Evolutionary conservation across 2,329 filamentous ascomycete species (phyloP), one percentile per base, ranked within the genome.

Genomic region (Aspergillus sp.): DNA sequence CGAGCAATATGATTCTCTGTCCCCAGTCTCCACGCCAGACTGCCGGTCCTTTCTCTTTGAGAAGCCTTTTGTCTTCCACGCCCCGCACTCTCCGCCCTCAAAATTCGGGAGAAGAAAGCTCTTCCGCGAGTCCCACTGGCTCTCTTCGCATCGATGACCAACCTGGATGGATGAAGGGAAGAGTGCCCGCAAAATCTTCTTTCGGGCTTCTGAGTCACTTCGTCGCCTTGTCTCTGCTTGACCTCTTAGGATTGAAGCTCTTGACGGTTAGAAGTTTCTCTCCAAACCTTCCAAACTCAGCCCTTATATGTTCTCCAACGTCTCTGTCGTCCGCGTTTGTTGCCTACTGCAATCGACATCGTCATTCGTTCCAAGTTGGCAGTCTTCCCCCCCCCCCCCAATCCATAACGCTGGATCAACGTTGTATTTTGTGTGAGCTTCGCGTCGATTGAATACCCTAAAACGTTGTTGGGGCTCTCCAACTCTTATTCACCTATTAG

Each of bases 11-110:
- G 34, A 37, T 5, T 37, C 34, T 37, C 34, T n/a, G 34, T 37
- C 34, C 15, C 47, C n/a, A 37, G 41, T 34, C 51, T 53, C 34
- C 33, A 33, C 19, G 30, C 46, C 17, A 33, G 50, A 19, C 20
- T 54, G 37, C 45, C 54, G 20, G 4, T 56, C 22, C 55, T 58
- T 56, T 46, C 40, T 40, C 34, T 51, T 45, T 57, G 3, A 39
- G 53, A 44, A 22, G 40, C 17, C 17, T 41, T 41, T 45, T 40
- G 52, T 48, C 55, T 52, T 15, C n/a, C 39, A 13, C 12, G n/a
- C 51, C 46, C 51, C 51, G 46, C 51, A 47, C 24, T 54, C 45
- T 30, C 40, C 8, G 7, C 41, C 20, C 30, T 37, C 17, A 19
- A 48, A 33, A 24, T 37, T 45, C 42, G 12, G 17, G 39, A 27